Evolutionary conservation across 176 grass and related monocot species (phyloP), one percentile per base, ranked within the genome.

Genomic region (Oryza officinalis): DNA sequence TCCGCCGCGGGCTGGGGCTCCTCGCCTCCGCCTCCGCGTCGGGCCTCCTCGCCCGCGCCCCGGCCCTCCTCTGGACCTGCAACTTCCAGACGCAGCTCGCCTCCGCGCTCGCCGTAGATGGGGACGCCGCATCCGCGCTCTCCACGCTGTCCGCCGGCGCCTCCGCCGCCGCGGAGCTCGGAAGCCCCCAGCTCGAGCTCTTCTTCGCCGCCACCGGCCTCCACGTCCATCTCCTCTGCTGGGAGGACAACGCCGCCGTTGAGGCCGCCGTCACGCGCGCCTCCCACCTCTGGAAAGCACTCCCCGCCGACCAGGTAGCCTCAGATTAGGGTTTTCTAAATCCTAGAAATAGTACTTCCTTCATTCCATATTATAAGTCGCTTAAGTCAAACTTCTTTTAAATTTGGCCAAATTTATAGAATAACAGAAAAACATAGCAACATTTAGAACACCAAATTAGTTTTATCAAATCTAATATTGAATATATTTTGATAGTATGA

Each of bases 51-150:
- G 72, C 82, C 75, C 59, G 52, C 7, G 57, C 26, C 5, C 71
- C 43, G 0, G 69, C 90, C 27, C 88, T 98, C 50, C 89, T 98
- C 20, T 94, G 93, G 96, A 88, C 79, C 17, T 91, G 83, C 60
- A 95, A 98, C 73, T 94, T 98, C 84, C 92, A 98, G 52, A 84
- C 96, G 71, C 96, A 98, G 80, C 91, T 98, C 69, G 93, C 91
- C 31, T 95, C 96, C 8, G 87, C 91, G 4, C 80, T 95, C n/a
- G 86, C 86, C 54, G 70, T 83, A 60, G 96, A 95, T 8, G 96
- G 87, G 45, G 93, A 94, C 80, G 85, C 89, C 68, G 47, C 91
- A 13, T 86, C 80, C 12, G 93, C 96, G 8, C 91, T 98, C 41
- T 72, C 91, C 13, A 64, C 96, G 1, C 89, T 98, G 0, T 84